Conservation (phyloP, 2,329 filamentous ascomycete genomes). For the Penicillium vulpinum region DNA sequence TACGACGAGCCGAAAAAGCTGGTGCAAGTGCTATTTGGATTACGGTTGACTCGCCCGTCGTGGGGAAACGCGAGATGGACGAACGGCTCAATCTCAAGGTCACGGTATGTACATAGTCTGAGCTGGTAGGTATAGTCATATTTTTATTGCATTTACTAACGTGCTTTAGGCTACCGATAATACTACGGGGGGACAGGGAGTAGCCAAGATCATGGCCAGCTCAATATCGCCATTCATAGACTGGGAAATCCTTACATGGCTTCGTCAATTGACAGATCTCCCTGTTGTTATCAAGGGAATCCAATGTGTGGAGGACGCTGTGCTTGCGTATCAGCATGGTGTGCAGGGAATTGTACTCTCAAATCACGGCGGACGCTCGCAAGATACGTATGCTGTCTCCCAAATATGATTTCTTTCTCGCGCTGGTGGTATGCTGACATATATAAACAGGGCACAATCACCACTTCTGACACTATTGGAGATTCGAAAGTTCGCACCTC, state of each 20-base stretch:
- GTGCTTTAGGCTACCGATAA: conserved; percentile 11
- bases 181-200: conserved; percentile 21
- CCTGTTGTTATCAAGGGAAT: conserved; percentile 45
- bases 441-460: conserved; percentile 35
- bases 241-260: conserved; percentile 39
- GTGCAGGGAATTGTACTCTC: conserved; percentile 47
- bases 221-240: conserved; percentile 32
- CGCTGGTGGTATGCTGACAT: neutral
- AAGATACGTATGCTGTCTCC: conserved; percentile 39
- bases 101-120: conserved; percentile 17
- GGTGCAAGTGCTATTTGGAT: conserved; percentile 35
- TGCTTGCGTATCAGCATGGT: conserved; percentile 47
- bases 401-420: neutral
- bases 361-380: conserved; percentile 49
- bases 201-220: conserved; percentile 32
- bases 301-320: conserved; percentile 52
- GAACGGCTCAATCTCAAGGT: conserved; percentile 30
- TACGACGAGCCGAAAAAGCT: conserved; percentile 28
- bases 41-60: conserved; percentile 38
- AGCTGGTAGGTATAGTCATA: neutral
- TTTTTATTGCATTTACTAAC: neutral
- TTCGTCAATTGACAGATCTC: conserved; percentile 40
- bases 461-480: conserved; percentile 63
- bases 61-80: conserved; percentile 36
- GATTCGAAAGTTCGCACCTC: conserved; percentile 61